Evolutionary conservation across 164 flowering plant species (phyloP), one percentile per base, ranked within the genome.

Genomic region (Saururus chinensis): DNA sequence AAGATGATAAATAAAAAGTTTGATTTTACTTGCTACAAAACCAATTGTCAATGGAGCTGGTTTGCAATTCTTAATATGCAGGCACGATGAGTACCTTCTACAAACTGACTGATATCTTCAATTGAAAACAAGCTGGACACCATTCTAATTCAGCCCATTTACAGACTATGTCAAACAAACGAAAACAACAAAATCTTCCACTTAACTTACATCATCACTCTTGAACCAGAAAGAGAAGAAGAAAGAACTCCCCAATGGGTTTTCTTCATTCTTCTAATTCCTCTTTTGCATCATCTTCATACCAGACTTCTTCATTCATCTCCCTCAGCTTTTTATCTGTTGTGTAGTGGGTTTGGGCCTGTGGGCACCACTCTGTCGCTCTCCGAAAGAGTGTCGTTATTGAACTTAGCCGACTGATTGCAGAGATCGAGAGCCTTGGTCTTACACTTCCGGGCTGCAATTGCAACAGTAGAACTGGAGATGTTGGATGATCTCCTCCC

Each of bases 291-390:
- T 35, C 19, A 25, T 57, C 60, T 57, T 4, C 45, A 57, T 57
- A 9, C 10, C 8, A 30, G 8, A 19, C 56, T 40, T 30, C 62
- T 40, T 41, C 57, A 55, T 55, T 14, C n/a, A 13, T 40, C 40
- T 21, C 30, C 1, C 30, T 57, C 60, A 24, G 9, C 60, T 59
- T 22, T 21, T 66, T 70, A 73, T 60, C 70, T 70, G 68, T 73
- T 73, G 64, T 73, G 76, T 48, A 73, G 57, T 2, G 76, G 76
- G 66, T 73, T 73, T 56, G 76, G 73, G 64, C 76, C 76, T 20
- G 73, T 73, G 53, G 73, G 76, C 13, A 73, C 73, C 5, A 52
- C 52, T 66, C 76, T 57, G 35, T 73, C 70, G n/a, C 66, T 68
- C 51, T 66, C 76, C 6, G 65, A 49, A 57, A 69, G 48, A 14